Base-by-base conservation (phyloP, 2,329 filamentous ascomycete genomes). In the Colletotrichum filicis region DNA sequence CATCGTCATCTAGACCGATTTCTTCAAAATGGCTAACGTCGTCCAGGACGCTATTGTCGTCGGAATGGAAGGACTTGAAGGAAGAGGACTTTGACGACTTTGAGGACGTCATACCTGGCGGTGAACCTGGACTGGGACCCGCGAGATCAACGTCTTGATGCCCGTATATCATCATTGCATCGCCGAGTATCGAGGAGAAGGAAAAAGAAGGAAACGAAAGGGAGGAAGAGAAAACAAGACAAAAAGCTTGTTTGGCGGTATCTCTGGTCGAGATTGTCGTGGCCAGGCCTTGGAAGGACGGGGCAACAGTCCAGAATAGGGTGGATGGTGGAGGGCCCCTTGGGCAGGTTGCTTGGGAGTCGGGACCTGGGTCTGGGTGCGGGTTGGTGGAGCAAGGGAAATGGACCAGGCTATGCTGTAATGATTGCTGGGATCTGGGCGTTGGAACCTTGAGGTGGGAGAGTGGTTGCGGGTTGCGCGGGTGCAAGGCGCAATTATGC, bases 81-180 rank as follows among this genome's bases (percentile, higher is more conserved):
- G 95, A 97, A 5, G 94, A 97, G 32, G 95, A 95, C 83, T 97
- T 97, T 76, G 94, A 97, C 75, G 94, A 97, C 83, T 96, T 97
- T 74, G 94, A 97, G 76, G 86, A 84, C 61, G 93, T 94, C 84
- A 97, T 91, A 78, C 94, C 94, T 74, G 93, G 93, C 71, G 93
- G 93, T 76, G 93, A 94, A 61, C 71, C 70, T 60, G 70, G 71
- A 66, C 66, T 71, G 61, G 71, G 66, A 71, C 71, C 71, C 22
- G 59, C 42, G 14, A 73, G 71, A 71, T 73, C 71, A 61, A 73
- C 60, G 66, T 73, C 71, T 71, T 73, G 71, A 37, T 73, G 71
- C 71, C 71, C 71, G 66, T 73, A 73, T 73, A 73, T 73, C 71
- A 73, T 73, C 71, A 73, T 73, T 62, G 71, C 71, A 73, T 73